Conservation (phyloP, 495 filamentous ascomycete genomes). For the Annulohypoxylon moriforme region DNA sequence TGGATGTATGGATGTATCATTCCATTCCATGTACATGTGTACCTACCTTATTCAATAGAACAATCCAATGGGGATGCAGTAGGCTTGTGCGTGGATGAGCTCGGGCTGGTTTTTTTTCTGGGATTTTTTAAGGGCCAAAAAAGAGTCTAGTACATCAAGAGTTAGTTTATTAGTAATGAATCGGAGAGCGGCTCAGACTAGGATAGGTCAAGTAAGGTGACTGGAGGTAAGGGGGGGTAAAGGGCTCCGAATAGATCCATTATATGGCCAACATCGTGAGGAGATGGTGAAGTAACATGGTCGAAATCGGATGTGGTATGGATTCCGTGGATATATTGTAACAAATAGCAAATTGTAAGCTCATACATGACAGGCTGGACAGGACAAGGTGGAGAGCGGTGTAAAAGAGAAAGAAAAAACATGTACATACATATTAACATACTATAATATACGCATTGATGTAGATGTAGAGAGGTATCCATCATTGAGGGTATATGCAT, state of each 20-base stretch:
- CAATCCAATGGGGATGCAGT: slow-evolving; percentile 29
- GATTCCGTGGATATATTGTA: neutral
- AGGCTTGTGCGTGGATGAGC: slow-evolving; percentile 26
- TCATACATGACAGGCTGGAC: neutral
- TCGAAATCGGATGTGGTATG: neutral
- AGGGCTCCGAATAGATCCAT: slow-evolving; percentile 13
- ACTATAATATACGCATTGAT: neutral
- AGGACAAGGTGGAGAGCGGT: slow-evolving; percentile 11
- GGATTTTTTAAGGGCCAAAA: slow-evolving; percentile 4
- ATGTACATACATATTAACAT: neutral
- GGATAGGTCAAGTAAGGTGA: slow-evolving; percentile 28
- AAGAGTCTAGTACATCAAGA: slow-evolving; percentile 31
- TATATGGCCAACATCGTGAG: slow-evolving; percentile 1
- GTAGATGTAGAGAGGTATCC: neutral
- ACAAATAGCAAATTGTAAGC: neutral
- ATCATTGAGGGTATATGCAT: neutral
- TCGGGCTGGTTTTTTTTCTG: slow-evolving; percentile 1
- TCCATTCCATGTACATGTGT: neutral
- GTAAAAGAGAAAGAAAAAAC: neutral
- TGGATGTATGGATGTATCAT: neutral
- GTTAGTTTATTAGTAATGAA: slow-evolving; percentile 39
- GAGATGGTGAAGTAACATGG: neutral
- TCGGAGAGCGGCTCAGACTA: slow-evolving; percentile 35
- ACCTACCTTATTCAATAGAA: slow-evolving; percentile 8
- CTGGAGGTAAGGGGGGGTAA: slow-evolving; percentile 27